These are phyloP conservation scores for Wickerhamiella lipophila DNA, from an alignment of 805 yeast species.

Conservation along the genomic window DNA sequence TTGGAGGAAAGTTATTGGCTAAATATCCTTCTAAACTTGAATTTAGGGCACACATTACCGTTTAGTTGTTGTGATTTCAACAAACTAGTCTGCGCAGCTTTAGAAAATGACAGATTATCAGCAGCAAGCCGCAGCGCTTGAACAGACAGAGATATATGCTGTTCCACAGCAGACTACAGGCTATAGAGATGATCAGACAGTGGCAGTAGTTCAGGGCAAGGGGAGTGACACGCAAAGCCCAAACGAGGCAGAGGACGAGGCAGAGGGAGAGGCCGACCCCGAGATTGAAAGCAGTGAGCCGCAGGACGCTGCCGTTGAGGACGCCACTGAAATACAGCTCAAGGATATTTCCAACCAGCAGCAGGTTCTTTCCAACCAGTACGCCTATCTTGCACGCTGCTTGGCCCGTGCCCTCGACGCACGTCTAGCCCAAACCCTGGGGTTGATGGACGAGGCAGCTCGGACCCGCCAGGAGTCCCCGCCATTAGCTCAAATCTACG, in stretches of 20 bases:
- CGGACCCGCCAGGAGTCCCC: conserved; percentile 10
- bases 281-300: not conserved
- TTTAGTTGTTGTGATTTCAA: no score
- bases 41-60: no score
- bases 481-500: conserved; percentile 9
- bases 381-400: conserved; percentile 16
- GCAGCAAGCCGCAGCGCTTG: no score
- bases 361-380: conserved; percentile 16
- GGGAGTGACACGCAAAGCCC: conserved; percentile 6
- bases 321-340: not conserved
- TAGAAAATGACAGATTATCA: not conserved
- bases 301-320: not conserved
- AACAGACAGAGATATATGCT: no score
- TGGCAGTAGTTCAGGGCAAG: conserved; percentile 9
- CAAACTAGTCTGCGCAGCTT: no score
- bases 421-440: conserved; percentile 18
- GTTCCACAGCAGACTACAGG: no score
- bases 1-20: no score
- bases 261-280: not conserved
- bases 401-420: conserved; percentile 17
- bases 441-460: conserved; percentile 16
- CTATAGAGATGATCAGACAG: no score
- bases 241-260: not conserved
- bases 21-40: no score
- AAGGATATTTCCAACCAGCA: not conserved